Percentiles rank a stretch among this genome's conserved stretches.
Evolutionary conservation across 257 asterid genomes (phyloP).

Genomic region (Solanum etuberosum): DNA sequence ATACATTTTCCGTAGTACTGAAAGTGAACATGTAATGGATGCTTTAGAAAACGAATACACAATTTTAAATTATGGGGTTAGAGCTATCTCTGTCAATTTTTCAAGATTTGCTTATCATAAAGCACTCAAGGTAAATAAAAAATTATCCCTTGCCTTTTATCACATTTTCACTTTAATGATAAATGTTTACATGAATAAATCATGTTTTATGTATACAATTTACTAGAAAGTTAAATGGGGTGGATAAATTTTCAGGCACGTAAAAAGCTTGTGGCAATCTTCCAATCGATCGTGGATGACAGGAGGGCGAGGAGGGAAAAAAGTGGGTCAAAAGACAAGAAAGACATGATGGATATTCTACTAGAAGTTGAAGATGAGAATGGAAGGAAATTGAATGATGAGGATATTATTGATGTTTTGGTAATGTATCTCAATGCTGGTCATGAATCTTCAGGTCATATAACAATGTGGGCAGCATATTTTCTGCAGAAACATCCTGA

Average conservation of each 20-base stretch:
- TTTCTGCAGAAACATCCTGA: constrained; percentile 60
- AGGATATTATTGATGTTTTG: constrained; percentile 69
- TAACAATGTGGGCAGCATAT: constrained; percentile 76
- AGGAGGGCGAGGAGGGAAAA: constrained; percentile 32
- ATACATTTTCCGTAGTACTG: constrained; percentile 73
- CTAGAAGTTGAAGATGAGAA: constrained; percentile 58
- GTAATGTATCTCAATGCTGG: constrained; percentile 95
- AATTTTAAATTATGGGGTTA: constrained; percentile 53
- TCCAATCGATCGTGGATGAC: constrained; percentile 41
- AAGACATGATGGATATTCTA: constrained; percentile 78
- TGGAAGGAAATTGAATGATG: constrained; percentile 53
- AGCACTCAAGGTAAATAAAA: constrained; percentile 54
- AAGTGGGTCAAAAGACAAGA: constrained; percentile 12
- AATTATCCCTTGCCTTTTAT: no score
- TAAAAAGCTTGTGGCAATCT: constrained; percentile 46
- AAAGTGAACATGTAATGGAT: constrained; percentile 55
- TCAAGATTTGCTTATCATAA: constrained; percentile 77
- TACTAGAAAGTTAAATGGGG: not conserved
- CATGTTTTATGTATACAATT: not conserved
- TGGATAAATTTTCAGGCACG: constrained; percentile 49
- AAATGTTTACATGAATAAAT: not conserved
- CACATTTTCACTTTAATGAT: not conserved
- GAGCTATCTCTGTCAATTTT: constrained; percentile 74
- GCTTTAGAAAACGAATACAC: constrained; percentile 77
- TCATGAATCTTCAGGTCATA: constrained; percentile 91